Percentiles rank a stretch among this genome's conserved stretches.
These are phyloP conservation scores for Porodaedalea pini DNA, from an alignment of 1,284 basidiomycete species.

Conservation along the genomic window DNA sequence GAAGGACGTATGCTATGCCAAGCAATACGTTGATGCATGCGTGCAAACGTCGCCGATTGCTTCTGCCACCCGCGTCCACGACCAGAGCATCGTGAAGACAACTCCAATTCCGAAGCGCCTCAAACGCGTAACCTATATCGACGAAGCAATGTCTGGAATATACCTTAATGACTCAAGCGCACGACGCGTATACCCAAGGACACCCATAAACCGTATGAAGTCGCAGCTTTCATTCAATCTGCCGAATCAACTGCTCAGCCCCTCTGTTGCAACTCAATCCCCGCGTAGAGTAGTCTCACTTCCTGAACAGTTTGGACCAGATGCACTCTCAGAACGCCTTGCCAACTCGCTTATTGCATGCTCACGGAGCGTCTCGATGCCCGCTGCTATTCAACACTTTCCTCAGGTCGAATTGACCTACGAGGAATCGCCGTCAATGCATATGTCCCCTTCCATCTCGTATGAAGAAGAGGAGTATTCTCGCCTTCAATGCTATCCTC, in stretches of 20 bases:
- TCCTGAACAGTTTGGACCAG: constrained; percentile 1
- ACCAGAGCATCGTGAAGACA: neutral
- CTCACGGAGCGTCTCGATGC: constrained; percentile 20
- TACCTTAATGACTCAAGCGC: neutral
- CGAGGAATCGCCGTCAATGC: neutral
- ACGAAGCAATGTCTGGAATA: neutral
- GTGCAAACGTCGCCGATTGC: constrained; percentile 18
- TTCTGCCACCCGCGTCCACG: constrained; percentile 10
- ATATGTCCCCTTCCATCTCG: constrained; percentile 14
- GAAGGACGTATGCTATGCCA: neutral
- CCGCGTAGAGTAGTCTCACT: constrained; percentile 16
- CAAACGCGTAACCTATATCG: constrained; percentile 10
- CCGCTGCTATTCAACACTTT: constrained; percentile 7
- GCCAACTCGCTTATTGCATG: constrained; percentile 1
- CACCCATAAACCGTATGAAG: constrained; percentile 5
- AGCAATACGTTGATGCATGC: constrained; percentile 13
- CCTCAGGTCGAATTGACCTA: neutral
- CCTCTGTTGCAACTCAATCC: neutral
- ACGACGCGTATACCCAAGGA: constrained; percentile 10
- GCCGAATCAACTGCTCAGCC: neutral
- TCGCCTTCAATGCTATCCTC: neutral
- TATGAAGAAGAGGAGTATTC: constrained; percentile 8
- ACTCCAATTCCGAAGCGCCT: neutral
- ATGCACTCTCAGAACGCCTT: constrained; percentile 1
- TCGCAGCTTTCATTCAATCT: constrained; percentile 2